phyloP scores from a whole-genome alignment of 768 basidiomycete species.

The Suillus hirtellus region DNA sequence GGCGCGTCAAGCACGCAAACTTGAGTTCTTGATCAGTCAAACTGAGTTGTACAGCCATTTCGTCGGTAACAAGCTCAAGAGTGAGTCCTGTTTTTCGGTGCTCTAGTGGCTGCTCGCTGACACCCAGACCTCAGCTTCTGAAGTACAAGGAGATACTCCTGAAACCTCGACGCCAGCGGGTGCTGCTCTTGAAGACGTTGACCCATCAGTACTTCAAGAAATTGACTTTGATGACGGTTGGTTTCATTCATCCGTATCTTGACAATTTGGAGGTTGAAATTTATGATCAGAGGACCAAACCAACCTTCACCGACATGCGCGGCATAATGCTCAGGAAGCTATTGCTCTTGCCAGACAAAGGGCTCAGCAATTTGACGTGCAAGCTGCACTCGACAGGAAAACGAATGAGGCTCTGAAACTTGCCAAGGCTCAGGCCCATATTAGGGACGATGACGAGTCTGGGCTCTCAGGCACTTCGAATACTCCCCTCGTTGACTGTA shows the following conservation, averaged over 20 bases:
- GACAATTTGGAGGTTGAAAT: slow-evolving; percentile 8
- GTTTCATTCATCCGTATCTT: slow-evolving; percentile 22
- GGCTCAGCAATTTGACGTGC: slow-evolving; percentile 83
- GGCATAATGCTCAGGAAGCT: slow-evolving; percentile 87
- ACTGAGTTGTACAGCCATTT: slow-evolving; percentile 99
- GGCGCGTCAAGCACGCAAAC: slow-evolving; percentile 89
- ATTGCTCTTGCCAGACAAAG: slow-evolving; percentile 74
- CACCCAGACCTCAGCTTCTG: slow-evolving; percentile 54
- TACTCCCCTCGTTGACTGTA: slow-evolving; percentile 71
- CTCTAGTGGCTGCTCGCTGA: slow-evolving; percentile 12
- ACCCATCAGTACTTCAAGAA: slow-evolving; percentile 56
- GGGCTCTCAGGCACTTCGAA: slow-evolving; percentile 29
- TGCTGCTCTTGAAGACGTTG: slow-evolving; percentile 57
- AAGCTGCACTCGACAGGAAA: slow-evolving; percentile 78
- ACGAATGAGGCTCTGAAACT: slow-evolving; percentile 75
- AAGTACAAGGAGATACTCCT: slow-evolving; percentile 64
- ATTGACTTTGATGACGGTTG: slow-evolving; percentile 92
- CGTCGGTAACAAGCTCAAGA: slow-evolving; percentile 94
- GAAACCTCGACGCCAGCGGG: slow-evolving; percentile 52
- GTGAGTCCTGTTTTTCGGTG: slow-evolving; percentile 42
- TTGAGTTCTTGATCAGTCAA: slow-evolving; percentile 98
- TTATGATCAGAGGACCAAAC: slow-evolving; percentile 72
- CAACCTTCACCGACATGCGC: slow-evolving; percentile 83
- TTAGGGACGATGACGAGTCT: slow-evolving; percentile 47
- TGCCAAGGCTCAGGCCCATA: slow-evolving; percentile 53